These are phyloP conservation scores for Mortierella polycephala DNA, from an alignment of 371 early-diverging fungal species.

Conservation along the genomic window DNA sequence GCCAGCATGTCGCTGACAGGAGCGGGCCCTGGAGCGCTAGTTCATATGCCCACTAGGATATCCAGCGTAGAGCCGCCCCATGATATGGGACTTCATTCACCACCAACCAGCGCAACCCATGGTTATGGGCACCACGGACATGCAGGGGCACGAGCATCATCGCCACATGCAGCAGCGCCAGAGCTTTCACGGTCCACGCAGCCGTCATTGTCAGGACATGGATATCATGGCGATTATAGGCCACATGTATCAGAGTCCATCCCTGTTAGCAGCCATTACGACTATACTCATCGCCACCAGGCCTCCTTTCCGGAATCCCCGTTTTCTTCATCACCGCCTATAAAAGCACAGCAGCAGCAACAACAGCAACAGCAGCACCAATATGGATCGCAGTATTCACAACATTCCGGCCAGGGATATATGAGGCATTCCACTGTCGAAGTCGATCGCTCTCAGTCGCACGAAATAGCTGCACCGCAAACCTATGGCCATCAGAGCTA, in stretches of 20 bases:
- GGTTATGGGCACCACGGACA: slow-evolving; percentile 13
- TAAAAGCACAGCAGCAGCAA: slow-evolving; percentile 6
- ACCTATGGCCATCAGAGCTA: slow-evolving; percentile 23
- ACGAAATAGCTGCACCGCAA: slow-evolving; percentile 9
- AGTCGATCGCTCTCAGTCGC: slow-evolving; percentile 19
- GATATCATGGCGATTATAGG: slow-evolving; percentile 41
- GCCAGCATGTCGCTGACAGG: slow-evolving; percentile 2
- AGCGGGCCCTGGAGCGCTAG: slow-evolving; percentile 5
- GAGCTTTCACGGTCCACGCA: slow-evolving; percentile 42
- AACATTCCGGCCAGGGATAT: slow-evolving; percentile 17
- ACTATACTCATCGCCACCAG: slow-evolving; percentile 24
- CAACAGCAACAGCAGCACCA: slow-evolving; percentile 17
- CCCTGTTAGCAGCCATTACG: slow-evolving; percentile 6
- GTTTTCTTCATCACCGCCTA: slow-evolving; percentile 11
- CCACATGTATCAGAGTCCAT: slow-evolving; percentile 21
- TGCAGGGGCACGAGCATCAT: slow-evolving; percentile 11
- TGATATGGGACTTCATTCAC: slow-evolving; percentile 36
- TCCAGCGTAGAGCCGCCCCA: slow-evolving; percentile 22
- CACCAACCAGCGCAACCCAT: slow-evolving; percentile 19
- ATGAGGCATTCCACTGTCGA: slow-evolving; percentile 20
- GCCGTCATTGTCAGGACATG: slow-evolving; percentile 18
- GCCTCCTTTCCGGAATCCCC: slow-evolving; percentile 17
- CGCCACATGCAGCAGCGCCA: slow-evolving; percentile 15
- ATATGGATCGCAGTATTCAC: slow-evolving; percentile 27
- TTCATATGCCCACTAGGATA: slow-evolving; percentile 15